phyloP scores from a whole-genome alignment of 129 eudicot species.

The Tagetes erecta region DNA sequence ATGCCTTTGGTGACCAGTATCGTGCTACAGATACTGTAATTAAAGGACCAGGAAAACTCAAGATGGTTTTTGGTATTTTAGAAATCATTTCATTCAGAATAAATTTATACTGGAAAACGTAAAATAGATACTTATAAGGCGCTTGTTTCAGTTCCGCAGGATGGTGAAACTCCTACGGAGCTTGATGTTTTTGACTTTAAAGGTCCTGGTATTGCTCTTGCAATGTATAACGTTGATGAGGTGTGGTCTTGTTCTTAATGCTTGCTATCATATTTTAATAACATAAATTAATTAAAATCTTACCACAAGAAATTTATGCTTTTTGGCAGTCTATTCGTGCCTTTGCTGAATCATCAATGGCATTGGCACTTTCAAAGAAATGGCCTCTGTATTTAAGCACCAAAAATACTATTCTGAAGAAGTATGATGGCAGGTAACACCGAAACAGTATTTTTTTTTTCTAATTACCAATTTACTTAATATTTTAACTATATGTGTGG shows the following conservation, averaged over 20 bases:
- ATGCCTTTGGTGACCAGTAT: constrained; percentile 98
- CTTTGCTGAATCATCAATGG: constrained; percentile 96
- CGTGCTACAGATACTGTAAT: constrained; percentile 91
- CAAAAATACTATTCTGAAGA: constrained; percentile 89
- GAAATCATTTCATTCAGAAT: background rate
- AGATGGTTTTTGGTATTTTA: constrained; percentile 83
- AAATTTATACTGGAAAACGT: constrained; percentile 1
- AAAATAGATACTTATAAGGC: constrained; percentile 12
- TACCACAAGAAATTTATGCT: constrained; percentile 10
- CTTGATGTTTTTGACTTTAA: constrained; percentile 81
- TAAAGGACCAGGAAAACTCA: constrained; percentile 86
- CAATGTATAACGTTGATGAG: constrained; percentile 95
- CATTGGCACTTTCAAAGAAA: constrained; percentile 84
- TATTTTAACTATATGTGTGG: constrained; percentile 1
- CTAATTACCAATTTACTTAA: constrained; percentile 1
- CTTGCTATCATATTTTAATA: constrained; percentile 1
- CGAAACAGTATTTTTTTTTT: background rate
- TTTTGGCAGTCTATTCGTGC: constrained; percentile 78
- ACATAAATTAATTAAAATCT: background rate
- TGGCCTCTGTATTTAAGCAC: constrained; percentile 99
- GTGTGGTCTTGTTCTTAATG: constrained; percentile 41
- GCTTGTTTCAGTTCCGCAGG: constrained; percentile 63
- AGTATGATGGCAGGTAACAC: constrained; percentile 96
- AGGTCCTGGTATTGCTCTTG: constrained; percentile 96
- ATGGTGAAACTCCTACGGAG: constrained; percentile 68